A percentile compares a stretch with the other conserved stretches of the same genome.
phyloP scores from a whole-genome alignment of 2,329 filamentous ascomycete species.

The Diplodia scrobiculata region DNA sequence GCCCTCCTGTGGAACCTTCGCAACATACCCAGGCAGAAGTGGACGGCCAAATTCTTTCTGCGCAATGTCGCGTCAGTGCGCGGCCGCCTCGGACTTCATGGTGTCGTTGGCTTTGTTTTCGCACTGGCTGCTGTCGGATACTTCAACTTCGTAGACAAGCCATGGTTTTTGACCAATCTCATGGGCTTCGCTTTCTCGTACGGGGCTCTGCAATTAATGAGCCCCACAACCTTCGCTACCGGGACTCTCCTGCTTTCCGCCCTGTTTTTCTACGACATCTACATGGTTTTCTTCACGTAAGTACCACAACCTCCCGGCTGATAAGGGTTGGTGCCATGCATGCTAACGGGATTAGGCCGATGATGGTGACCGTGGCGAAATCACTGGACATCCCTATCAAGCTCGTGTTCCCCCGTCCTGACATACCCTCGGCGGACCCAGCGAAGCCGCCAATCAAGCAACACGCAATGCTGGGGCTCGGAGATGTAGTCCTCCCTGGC shows the following conservation, averaged over 20 bases:
- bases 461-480: slow-evolving; percentile 80
- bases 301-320: slow-evolving; percentile 37
- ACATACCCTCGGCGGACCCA: slow-evolving; percentile 50
- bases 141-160: slow-evolving; percentile 62
- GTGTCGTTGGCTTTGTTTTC: slow-evolving; percentile 59
- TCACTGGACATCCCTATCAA: slow-evolving; percentile 92
- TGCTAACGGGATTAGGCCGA: slow-evolving; percentile 52
- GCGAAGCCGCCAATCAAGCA: slow-evolving; percentile 39
- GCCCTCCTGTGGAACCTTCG: slow-evolving; percentile 55
- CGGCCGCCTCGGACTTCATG: slow-evolving; percentile 57
- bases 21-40: slow-evolving; percentile 53
- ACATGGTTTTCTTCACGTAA: slow-evolving; percentile 84
- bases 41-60: slow-evolving; percentile 56
- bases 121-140: slow-evolving; percentile 63
- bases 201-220: slow-evolving; percentile 76
- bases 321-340: background rate
- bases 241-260: slow-evolving; percentile 75
- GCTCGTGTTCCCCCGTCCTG: slow-evolving; percentile 74
- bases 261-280: slow-evolving; percentile 92
- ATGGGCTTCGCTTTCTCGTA: slow-evolving; percentile 89
- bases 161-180: slow-evolving; percentile 78
- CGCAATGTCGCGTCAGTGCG: slow-evolving; percentile 55
- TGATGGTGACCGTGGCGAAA: slow-evolving; percentile 86
- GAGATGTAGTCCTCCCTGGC: slow-evolving; percentile 91
- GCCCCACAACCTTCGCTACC: slow-evolving; percentile 82